A percentile compares a stretch with the other conserved stretches of the same genome.
Conservation (phyloP, 2,329 filamentous ascomycete species). For the Cladosporium sp. region DNA sequence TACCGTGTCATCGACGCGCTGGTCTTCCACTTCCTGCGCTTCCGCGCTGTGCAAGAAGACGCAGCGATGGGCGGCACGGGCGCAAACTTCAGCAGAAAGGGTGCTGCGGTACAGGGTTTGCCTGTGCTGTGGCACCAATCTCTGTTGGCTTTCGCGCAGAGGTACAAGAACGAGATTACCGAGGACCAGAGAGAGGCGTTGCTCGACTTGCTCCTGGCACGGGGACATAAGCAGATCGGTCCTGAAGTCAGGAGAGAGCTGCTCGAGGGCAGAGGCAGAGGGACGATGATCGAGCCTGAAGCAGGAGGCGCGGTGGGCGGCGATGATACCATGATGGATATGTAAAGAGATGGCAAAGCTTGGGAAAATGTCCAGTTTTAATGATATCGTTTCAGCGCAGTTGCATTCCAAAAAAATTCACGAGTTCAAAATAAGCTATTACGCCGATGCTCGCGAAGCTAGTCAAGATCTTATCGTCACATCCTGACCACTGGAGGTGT, state of each 20-base stretch:
- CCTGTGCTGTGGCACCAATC: constrained; percentile 98
- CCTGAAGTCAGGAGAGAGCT: constrained; percentile 89
- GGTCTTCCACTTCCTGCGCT: constrained; percentile 95
- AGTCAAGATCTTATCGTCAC: no score
- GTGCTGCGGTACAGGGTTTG: constrained; percentile 56
- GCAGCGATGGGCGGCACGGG: constrained; percentile 56
- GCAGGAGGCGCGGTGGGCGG: constrained; percentile 59
- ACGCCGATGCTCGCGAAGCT: background rate
- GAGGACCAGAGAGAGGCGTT: constrained; percentile 92
- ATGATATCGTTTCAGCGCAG: constrained; percentile 15
- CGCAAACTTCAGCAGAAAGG: constrained; percentile 34
- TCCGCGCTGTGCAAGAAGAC: constrained; percentile 67
- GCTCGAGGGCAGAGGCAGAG: constrained; percentile 81
- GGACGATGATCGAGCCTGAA: constrained; percentile 65
- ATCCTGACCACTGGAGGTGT: no score
- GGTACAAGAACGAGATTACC: constrained; percentile 94
- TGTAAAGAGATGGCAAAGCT: constrained; percentile 20
- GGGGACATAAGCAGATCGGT: constrained; percentile 84
- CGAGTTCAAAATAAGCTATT: background rate
- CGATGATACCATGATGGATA: constrained; percentile 82
- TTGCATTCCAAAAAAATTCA: background rate
- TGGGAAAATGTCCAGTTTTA: background rate
- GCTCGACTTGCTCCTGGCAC: constrained; percentile 78
- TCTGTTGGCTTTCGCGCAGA: constrained; percentile 85
- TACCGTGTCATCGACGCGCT: constrained; percentile 92